phyloP scores from a whole-genome alignment of 1,139 yeast species.

The Yamadazyma songkhlaensis region DNA sequence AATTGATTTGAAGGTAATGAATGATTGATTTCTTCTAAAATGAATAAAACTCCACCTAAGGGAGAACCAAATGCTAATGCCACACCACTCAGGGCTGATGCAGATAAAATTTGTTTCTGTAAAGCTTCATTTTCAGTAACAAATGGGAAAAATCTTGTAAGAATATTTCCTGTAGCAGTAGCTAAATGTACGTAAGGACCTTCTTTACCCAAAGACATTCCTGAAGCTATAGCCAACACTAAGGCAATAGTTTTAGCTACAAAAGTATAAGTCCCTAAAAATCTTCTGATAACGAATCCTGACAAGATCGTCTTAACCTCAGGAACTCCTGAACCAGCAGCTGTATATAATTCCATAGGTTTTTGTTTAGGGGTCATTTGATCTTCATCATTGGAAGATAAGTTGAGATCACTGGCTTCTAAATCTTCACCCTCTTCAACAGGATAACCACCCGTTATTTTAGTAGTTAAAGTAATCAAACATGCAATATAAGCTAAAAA shows the following conservation, averaged over 20 bases:
- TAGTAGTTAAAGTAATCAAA: constrained; percentile 47
- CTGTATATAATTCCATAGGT: constrained; percentile 46
- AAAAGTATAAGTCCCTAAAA: constrained; percentile 54
- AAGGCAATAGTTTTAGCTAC: constrained; percentile 50
- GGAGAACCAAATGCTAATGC: constrained; percentile 73
- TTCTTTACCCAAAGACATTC: constrained; percentile 66
- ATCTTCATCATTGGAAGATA: neutral
- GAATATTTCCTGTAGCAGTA: constrained; percentile 61
- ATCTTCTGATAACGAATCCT: constrained; percentile 54
- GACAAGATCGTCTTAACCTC: constrained; percentile 58
- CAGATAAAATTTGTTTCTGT: constrained; percentile 58
- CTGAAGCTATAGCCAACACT: constrained; percentile 62
- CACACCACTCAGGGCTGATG: constrained; percentile 68
- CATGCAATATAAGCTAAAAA: constrained; percentile 48
- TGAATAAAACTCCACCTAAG: constrained; percentile 64
- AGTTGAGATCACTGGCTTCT: neutral
- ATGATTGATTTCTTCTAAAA: constrained; percentile 63
- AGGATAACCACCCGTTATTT: constrained; percentile 26
- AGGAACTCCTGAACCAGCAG: constrained; percentile 65
- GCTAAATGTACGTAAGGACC: constrained; percentile 75
- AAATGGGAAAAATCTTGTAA: constrained; percentile 49
- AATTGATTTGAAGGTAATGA: constrained; percentile 57
- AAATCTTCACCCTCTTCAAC: constrained; percentile 1
- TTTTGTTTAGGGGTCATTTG: constrained; percentile 2
- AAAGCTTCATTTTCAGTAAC: constrained; percentile 51